These are phyloP conservation scores for Peniophora sp. DNA, from an alignment of 1,284 basidiomycete species.

Conservation along the genomic window DNA sequence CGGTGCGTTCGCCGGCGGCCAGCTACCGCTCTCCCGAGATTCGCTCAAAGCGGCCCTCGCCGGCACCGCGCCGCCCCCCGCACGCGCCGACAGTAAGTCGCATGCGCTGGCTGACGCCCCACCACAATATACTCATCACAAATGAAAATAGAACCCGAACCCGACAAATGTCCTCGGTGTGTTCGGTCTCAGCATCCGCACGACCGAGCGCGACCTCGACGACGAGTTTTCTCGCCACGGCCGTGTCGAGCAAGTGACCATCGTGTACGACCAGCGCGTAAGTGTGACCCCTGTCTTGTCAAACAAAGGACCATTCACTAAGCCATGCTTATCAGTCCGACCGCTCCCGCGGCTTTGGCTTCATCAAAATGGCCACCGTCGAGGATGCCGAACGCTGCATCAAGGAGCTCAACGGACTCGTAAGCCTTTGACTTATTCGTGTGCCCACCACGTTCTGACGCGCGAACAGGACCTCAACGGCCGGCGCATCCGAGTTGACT, in stretches of 20 bases:
- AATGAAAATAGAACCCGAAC: conserved; percentile 72
- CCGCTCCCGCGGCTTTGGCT: conserved; percentile 95
- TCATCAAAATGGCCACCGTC: conserved; percentile 85
- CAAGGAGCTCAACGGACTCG: conserved; percentile 86
- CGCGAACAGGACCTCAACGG: conserved; percentile 84
- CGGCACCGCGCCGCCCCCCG: conserved; percentile 49
- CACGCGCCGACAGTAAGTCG: conserved; percentile 67
- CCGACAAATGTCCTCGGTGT: conserved; percentile 91
- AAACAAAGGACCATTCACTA: conserved; percentile 10
- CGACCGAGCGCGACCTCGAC: conserved; percentile 88
- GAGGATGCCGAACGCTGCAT: conserved; percentile 88
- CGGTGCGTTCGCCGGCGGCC: conserved; percentile 27
- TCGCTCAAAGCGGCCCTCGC: conserved; percentile 23
- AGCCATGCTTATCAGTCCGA: conserved; percentile 57
- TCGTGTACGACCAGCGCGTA: conserved; percentile 98
- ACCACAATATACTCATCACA: neutral
- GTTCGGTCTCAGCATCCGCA: conserved; percentile 93
- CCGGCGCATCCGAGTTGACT: conserved; percentile 93
- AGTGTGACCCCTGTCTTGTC: conserved; percentile 23
- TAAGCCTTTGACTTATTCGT: conserved; percentile 29
- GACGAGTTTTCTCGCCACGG: conserved; percentile 89
- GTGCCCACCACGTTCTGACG: conserved; percentile 7
- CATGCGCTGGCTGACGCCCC: conserved; percentile 3
- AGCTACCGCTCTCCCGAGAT: conserved; percentile 41
- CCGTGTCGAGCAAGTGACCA: conserved; percentile 90